Evolutionary conservation across 2,329 filamentous ascomycete genomes (phyloP), one percentile per base, ranked within the genome.

Genomic region (Xylogone sp.): DNA sequence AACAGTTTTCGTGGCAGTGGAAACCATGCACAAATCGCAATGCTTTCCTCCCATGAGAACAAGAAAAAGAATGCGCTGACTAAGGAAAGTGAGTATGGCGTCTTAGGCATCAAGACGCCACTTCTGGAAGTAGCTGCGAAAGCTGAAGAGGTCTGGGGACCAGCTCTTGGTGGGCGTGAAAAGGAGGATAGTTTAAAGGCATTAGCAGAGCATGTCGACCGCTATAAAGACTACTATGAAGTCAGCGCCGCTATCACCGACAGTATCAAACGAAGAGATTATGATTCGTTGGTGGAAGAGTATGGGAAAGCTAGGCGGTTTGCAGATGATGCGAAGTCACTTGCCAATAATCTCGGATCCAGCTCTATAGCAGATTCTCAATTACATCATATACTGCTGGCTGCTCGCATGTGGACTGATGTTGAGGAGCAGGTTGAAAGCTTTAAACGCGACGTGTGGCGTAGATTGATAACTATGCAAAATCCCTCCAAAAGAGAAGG

Each of bases 61-160:
- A 77, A 77, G 56, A 90, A 87, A 69, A 97, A 96, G 76, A 96
- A 96, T 67, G 91, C 94, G 0, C 75, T 97, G 45, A 80, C 87
- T 39, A 96, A 96, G 69, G 93, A 97, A 71, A 96, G 90, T 61
- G 91, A 96, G 62, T 96, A 92, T 64, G 91, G 91, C 48, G 85
- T 95, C 7, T 76, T 87, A 64, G 91, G 90, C 10, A 96, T 99
- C 69, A 95, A 96, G 66, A 81, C 78, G 1, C 93, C 94, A 18
- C 75, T 99, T 50, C 77, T 94, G 9, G 94, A 97, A 62, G 90
- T 95, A 10, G 90, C 90, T 1, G 88, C 91, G 54, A 97, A 97
- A 69, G 94, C 93, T 0, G 91, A 97, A 68, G 94, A 99, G 63
- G 88, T 99, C 8, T 99, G 95, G 92, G 94, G 94, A 0, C 94